These are phyloP conservation scores for Didymella arachidicola DNA, from an alignment of 2,329 filamentous ascomycete species.

Conservation along the genomic window DNA sequence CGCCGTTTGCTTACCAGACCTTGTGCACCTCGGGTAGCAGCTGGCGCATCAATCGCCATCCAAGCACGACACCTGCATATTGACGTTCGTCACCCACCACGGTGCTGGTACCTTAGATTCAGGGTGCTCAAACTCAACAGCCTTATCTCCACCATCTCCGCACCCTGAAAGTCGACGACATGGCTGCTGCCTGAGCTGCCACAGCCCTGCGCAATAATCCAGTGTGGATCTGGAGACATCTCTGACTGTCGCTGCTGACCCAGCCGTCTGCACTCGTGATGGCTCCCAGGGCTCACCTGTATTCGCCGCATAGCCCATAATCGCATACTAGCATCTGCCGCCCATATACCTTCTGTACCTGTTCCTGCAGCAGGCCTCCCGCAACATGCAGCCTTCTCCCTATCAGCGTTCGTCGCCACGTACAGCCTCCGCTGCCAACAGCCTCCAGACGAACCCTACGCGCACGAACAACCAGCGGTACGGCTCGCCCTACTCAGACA, in stretches of 20 bases:
- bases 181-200: conserved; percentile 50
- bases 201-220: conserved; percentile 20
- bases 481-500: conserved; percentile 62
- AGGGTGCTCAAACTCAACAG: conserved; percentile 35
- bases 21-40: conserved; percentile 7
- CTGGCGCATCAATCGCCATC: background rate
- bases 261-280: conserved; percentile 48
- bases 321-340: conserved; percentile 27
- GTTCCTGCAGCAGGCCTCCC: conserved; percentile 37
- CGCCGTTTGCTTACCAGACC: conserved; percentile 7
- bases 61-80: conserved; percentile 18
- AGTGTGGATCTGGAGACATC: conserved; percentile 35
- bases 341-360: conserved; percentile 17
- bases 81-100: conserved; percentile 21
- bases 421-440: conserved; percentile 75
- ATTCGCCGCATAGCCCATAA: conserved; percentile 46
- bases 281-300: conserved; percentile 47
- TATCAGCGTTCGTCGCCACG: conserved; percentile 79
- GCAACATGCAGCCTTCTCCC: conserved; percentile 75
- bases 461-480: conserved; percentile 79
- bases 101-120: conserved; percentile 17
- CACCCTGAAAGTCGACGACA: conserved; percentile 35
- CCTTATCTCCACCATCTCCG: conserved; percentile 43
- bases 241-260: conserved; percentile 33
- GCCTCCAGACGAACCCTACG: conserved; percentile 74